Base-by-base conservation (phyloP, 139 green algal species). In the Nannochloris sp. region DNA sequence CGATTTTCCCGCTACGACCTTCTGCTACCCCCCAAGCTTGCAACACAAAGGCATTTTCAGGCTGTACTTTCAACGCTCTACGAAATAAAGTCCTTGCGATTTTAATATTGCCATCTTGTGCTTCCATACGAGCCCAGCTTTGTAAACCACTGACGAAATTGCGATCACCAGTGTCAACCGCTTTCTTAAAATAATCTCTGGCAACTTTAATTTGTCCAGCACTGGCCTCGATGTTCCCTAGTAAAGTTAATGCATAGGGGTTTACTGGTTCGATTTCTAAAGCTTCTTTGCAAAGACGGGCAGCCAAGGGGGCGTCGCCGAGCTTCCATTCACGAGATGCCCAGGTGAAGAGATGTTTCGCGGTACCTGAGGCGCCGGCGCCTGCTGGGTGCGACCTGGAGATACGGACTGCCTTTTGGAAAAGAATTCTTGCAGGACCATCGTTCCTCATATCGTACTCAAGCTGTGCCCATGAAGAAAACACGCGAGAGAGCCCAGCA, bases 1-100 rank as follows among this genome's bases (percentile, higher is more conserved):
- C 29, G 2, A 51, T 14, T 48, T 63, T 24, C 6, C 66, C 71
- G 2, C 15, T 14, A 8, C 61, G 45, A 13, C 55, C 57, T 64
- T 85, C 78, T 0, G 75, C 75, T 48, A 81, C 56, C 3, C 64
- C 79, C 79, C 75, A 83, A n/a, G 71, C 72, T 66, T 81, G 70
- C 19, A 84, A 48, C 61, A 86, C 77, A 53, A 75, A 78, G n/a
- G 56, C 64, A 67, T 81, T 88, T 61, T 60, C 45, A 1, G 74
- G 77, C 44, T 88, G 58, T 34, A 69, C 51, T 14, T 74, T 59
- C 53, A 87, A 32, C 0, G 74, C 83, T 10, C 42, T 44, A 44
- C 73, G 29, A 32, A 83, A 88, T 48, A 89, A 60, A 56, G 64
- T 47, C 25, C 82, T 70, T 23, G 83, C 83, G 4, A 42, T 42